A percentile compares a stretch with the other conserved stretches of the same genome.
Evolutionary conservation across 257 asterid species (phyloP).

Genomic region (Perilla frutescens): DNA sequence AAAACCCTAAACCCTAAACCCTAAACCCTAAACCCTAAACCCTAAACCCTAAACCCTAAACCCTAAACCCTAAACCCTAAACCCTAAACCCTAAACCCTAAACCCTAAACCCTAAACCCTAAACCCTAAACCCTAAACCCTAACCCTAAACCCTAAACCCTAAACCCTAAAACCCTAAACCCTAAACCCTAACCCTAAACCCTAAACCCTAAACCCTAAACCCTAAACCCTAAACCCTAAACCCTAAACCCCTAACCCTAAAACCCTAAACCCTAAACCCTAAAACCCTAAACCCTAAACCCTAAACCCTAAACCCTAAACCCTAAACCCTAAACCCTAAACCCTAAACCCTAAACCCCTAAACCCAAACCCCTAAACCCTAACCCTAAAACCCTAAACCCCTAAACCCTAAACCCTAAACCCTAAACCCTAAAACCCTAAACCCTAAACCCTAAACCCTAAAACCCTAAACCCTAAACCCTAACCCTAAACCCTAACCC

Average conservation of each 20-base stretch:
- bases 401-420: constrained; percentile 36
- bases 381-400: constrained; percentile 31
- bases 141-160: constrained; percentile 35
- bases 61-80: constrained; percentile 31
- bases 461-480: constrained; percentile 29
- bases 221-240: constrained; percentile 39
- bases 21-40: constrained; percentile 28
- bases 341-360: constrained; percentile 38
- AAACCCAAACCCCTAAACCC: constrained; percentile 36
- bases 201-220: constrained; percentile 38
- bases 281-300: constrained; percentile 37
- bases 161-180: constrained; percentile 35
- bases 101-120: constrained; percentile 17
- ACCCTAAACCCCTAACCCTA: constrained; percentile 39
- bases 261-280: constrained; percentile 41
- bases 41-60: constrained; percentile 18
- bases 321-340: constrained; percentile 35
- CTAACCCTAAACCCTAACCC: constrained; percentile 31
- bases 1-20: constrained; percentile 28
- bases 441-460: constrained; percentile 31
- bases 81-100: constrained; percentile 1
- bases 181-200: constrained; percentile 35
- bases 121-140: not conserved
- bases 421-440: constrained; percentile 37
- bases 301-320: constrained; percentile 35